Evolutionary conservation across 2,329 filamentous ascomycete species (phyloP).

Genomic region (Stagonosporopsis cucurbitacearum): DNA sequence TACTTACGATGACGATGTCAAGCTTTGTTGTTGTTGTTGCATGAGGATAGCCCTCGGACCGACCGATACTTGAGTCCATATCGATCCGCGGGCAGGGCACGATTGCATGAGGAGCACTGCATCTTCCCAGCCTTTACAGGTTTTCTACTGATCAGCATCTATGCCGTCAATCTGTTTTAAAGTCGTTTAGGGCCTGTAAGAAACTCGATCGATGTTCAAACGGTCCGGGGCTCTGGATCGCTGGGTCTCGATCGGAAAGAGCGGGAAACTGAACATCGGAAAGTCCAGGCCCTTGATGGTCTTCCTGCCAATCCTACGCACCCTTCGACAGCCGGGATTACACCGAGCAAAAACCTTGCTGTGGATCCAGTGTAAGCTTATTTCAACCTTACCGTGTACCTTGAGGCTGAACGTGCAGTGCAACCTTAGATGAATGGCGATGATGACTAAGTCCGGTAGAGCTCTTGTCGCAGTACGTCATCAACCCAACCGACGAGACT

Average conservation of each 20-base stretch:
- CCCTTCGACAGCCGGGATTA: conserved; percentile 5
- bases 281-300: conserved; percentile 6
- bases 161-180: conserved; percentile 6
- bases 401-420: not conserved
- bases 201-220: conserved; percentile 11
- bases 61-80: conserved; percentile 14
- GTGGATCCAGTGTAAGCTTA: conserved; percentile 1
- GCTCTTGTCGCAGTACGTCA: conserved; percentile 37
- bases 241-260: conserved; percentile 9
- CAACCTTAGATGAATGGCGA: not conserved
- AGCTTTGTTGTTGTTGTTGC: conserved; percentile 25
- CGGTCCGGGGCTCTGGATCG: not conserved
- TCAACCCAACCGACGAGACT: not conserved
- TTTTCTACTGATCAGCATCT: conserved; percentile 10
- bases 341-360: conserved; percentile 1
- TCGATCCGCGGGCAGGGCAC: conserved; percentile 13
- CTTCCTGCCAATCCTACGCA: not conserved
- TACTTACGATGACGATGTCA: conserved; percentile 36
- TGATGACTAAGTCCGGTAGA: conserved; percentile 19
- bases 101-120: conserved; percentile 11
- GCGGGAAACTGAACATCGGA: not conserved
- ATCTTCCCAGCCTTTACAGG: not conserved
- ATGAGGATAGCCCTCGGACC: conserved; percentile 22
- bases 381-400: not conserved
- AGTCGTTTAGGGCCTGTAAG: not conserved